Evolutionary conservation across 2,329 filamentous ascomycete genomes (phyloP), one percentile per base, ranked within the genome.

Genomic region (Aspergillus sp.): DNA sequence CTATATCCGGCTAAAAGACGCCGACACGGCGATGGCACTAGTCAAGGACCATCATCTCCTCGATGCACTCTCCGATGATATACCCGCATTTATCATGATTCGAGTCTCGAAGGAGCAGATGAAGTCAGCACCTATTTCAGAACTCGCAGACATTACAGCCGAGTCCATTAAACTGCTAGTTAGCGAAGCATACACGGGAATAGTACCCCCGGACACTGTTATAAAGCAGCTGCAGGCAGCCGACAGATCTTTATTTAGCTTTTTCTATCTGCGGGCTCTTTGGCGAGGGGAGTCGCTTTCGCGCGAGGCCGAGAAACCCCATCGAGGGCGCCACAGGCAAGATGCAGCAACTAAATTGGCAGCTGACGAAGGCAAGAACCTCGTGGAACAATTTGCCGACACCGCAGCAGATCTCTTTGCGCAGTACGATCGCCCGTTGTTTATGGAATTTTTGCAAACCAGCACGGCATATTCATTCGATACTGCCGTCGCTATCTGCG

Each of bases 391-490:
- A 17, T 93, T 96, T 73, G 91, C 91, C 4, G 93, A 99, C 70
- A 81, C 93, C 24, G 91, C 91, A 1, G 87, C 98, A 2, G 86
- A 89, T 47, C 81, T 98, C 0, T 98, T 98, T 72, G 91, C 92
- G 0, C 83, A 86, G 34, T 96, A 92, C 70, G 90, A 96, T 67
- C 86, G 90, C 7, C 76, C 84, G 0, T 76, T 97, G 1, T 80
- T 99, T 5, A 92, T 96, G 87, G 86, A 92, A 45, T 96, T 96
- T 67, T 78, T 99, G 27, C 90, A 90, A 68, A 84, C 86, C 3
- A 95, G 91, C 7, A 93, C 91, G 8, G 88, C 88, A 2, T 99
- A 98, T 72, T 87, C 86, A n/a, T 92, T 96, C 65, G 91, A 95
- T 67, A 88, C 65, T 19, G 79, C 79, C 77, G 73, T 89, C 77